phyloP scores from a whole-genome alignment of 805 yeast species.

The Vanderwaltozyma verrucispora region DNA sequence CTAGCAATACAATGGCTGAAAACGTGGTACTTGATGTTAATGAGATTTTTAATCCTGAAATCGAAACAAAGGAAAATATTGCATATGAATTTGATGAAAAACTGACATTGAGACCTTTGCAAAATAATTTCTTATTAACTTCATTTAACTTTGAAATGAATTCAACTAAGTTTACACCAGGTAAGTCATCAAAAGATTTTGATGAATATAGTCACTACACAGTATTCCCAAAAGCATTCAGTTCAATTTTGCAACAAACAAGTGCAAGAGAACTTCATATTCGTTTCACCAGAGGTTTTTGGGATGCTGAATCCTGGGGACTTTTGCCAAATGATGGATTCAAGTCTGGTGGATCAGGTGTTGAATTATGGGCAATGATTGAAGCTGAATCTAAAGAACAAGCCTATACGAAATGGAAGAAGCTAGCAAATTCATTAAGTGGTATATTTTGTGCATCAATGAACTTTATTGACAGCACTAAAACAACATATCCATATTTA shows the following conservation, averaged over 20 bases:
- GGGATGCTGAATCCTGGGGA: slow-evolving; percentile 90
- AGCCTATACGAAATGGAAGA: slow-evolving; percentile 60
- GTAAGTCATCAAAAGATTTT: slow-evolving; percentile 13
- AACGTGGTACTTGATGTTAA: not conserved
- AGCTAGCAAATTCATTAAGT: slow-evolving; percentile 63
- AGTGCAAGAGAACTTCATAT: slow-evolving; percentile 68
- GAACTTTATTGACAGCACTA: slow-evolving; percentile 72
- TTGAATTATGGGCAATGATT: slow-evolving; percentile 81
- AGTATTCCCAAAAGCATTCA: slow-evolving; percentile 70
- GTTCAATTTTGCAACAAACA: slow-evolving; percentile 60
- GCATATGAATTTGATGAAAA: slow-evolving; percentile 48
- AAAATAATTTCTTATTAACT: slow-evolving; percentile 58
- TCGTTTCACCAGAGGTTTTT: slow-evolving; percentile 88
- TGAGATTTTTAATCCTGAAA: not conserved
- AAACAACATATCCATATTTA: slow-evolving; percentile 57
- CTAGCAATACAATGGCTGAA: not conserved
- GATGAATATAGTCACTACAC: slow-evolving; percentile 40
- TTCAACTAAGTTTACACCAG: slow-evolving; percentile 36
- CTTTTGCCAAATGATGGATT: slow-evolving; percentile 61
- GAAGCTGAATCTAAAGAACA: slow-evolving; percentile 47
- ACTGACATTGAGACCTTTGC: slow-evolving; percentile 56
- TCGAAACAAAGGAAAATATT: slow-evolving; percentile 9
- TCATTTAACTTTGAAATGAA: slow-evolving; percentile 59
- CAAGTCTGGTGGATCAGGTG: slow-evolving; percentile 86
- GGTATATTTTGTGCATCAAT: slow-evolving; percentile 94